Evolutionary conservation across 345 rosid genomes (phyloP).

Genomic region (Rhodomyrtus tomentosa): DNA sequence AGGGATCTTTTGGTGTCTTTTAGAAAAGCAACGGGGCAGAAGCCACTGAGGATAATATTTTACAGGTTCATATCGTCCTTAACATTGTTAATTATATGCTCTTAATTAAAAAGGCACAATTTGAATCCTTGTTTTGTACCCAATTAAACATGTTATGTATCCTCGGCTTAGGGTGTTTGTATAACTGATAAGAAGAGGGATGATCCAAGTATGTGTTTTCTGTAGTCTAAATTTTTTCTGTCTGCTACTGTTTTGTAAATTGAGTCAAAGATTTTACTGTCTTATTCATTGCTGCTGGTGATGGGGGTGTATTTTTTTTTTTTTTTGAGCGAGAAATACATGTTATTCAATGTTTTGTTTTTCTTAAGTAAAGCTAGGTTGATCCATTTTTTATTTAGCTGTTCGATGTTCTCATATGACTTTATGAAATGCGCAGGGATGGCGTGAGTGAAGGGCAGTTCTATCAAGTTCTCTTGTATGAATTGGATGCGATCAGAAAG

Average conservation of each 20-base stretch:
- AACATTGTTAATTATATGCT: not conserved
- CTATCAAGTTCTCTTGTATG: conserved; percentile 42
- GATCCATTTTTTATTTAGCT: not conserved
- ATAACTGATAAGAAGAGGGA: not conserved
- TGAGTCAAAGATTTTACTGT: not conserved
- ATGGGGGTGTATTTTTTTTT: no score
- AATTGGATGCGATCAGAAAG: conserved; percentile 31
- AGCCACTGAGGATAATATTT: conserved; percentile 90
- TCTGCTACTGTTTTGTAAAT: not conserved
- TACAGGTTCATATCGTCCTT: conserved; percentile 47
- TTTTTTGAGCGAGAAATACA: not conserved
- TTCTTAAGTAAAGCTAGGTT: not conserved
- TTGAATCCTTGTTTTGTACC: not conserved
- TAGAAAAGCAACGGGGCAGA: conserved; percentile 97
- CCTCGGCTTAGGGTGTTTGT: not conserved
- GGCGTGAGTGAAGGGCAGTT: conserved; percentile 98
- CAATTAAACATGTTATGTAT: not conserved
- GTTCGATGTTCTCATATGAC: not conserved
- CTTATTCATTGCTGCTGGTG: not conserved
- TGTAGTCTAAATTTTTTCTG: not conserved
- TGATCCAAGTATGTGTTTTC: not conserved
- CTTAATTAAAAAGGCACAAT: not conserved
- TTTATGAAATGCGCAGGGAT: conserved; percentile 40
- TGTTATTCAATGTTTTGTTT: not conserved
- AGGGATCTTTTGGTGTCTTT: conserved; percentile 95